Percentiles rank a stretch among this genome's conserved stretches.
These are phyloP conservation scores for Euryodendron excelsum DNA, from an alignment of 148 eudicot species.

Conservation along the genomic window DNA sequence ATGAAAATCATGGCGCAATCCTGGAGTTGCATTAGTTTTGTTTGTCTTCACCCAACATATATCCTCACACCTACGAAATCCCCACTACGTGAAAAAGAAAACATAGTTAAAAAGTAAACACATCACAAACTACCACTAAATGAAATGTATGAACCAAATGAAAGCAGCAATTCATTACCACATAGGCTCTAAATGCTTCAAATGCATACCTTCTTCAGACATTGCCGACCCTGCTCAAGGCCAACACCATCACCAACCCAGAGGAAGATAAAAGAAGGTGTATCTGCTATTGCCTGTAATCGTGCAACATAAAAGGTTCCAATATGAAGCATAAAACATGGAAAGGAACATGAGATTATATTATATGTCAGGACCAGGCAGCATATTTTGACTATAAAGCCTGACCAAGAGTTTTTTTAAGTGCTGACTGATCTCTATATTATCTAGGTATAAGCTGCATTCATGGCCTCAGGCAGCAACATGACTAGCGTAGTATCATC, in stretches of 20 bases:
- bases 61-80: conserved; percentile 95
- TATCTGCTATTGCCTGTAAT: conserved; percentile 91
- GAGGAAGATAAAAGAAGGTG: conserved; percentile 94
- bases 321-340: background rate
- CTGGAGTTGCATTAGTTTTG: conserved; percentile 75
- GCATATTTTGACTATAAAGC: background rate
- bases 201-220: conserved; percentile 82
- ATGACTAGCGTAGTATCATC: background rate
- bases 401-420: background rate
- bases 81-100: conserved; percentile 62
- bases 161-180: background rate
- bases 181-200: conserved; percentile 15
- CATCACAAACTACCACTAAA: conserved; percentile 8
- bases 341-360: background rate
- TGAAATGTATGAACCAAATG: background rate
- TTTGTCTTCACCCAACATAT: conserved; percentile 99
- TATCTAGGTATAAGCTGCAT: background rate
- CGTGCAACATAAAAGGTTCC: background rate
- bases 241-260: conserved; percentile 99
- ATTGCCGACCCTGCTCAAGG: conserved; percentile 95
- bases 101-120: conserved; percentile 23
- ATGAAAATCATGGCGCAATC: conserved; percentile 92
- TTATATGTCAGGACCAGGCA: background rate
- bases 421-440: background rate
- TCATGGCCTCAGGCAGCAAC: background rate